Evolutionary conservation across 164 flowering plant species (phyloP).

Genomic region (Sextonia rubra): DNA sequence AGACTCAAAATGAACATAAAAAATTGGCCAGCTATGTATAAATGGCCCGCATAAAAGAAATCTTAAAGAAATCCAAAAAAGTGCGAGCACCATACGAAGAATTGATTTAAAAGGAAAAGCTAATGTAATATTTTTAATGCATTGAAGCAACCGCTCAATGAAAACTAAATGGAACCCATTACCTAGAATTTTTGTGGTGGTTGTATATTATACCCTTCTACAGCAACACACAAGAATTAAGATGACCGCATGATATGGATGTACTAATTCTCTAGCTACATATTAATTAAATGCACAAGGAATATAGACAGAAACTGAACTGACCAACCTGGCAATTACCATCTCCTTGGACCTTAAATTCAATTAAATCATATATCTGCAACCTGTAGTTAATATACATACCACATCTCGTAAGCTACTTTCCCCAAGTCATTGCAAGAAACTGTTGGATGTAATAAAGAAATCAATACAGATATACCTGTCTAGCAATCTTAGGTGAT

Average conservation of each 20-base stretch:
- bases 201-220: background rate
- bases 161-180: background rate
- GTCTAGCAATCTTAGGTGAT: slow-evolving; percentile 76
- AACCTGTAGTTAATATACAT: slow-evolving; percentile 32
- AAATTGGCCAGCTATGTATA: background rate
- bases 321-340: slow-evolving; percentile 80
- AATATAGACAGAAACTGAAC: background rate
- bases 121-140: too few species aligned
- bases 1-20: background rate
- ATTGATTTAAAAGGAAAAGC: background rate
- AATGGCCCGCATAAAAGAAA: background rate
- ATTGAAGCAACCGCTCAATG: background rate
- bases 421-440: background rate
- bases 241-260: background rate
- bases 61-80: background rate
- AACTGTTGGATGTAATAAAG: background rate
- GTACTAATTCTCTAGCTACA: background rate
- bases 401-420: background rate
- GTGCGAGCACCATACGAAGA: background rate
- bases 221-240: background rate
- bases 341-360: slow-evolving; percentile 72
- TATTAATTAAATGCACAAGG: background rate
- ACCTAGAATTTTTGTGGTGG: background rate
- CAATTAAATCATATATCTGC: slow-evolving; percentile 70
- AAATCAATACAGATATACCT: slow-evolving; percentile 36